Conservation (phyloP, 2,329 filamentous ascomycete genomes). For the Pyrenochaeta sp. region DNA sequence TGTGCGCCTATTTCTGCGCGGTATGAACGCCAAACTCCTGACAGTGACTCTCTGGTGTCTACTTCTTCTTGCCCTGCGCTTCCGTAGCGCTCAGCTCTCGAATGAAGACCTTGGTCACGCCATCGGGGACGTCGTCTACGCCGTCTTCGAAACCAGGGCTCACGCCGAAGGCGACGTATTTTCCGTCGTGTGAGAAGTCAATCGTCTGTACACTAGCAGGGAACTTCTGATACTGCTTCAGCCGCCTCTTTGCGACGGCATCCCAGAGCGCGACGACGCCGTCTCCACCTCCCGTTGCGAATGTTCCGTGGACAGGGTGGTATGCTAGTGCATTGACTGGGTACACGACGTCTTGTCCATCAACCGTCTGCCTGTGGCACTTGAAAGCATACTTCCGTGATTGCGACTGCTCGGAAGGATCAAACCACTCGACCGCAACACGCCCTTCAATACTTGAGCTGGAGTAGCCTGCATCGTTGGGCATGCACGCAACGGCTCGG, state of each 20-base stretch:
- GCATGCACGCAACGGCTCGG: slow-evolving; percentile 92
- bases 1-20: neutral
- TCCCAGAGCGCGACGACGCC: slow-evolving; percentile 95
- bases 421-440: slow-evolving; percentile 98
- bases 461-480: slow-evolving; percentile 92
- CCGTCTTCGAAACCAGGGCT: slow-evolving; percentile 90
- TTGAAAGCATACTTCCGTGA: slow-evolving; percentile 98
- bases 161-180: slow-evolving; percentile 77
- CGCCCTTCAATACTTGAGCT: slow-evolving; percentile 92
- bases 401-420: slow-evolving; percentile 85
- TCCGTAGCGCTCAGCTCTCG: slow-evolving; percentile 86
- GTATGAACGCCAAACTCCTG: slow-evolving; percentile 17
- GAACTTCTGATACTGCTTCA: slow-evolving; percentile 88
- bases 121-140: slow-evolving; percentile 79
- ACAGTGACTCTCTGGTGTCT: neutral
- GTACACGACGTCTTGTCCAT: slow-evolving; percentile 82
- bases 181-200: slow-evolving; percentile 79
- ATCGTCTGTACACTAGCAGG: slow-evolving; percentile 79
- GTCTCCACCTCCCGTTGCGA: slow-evolving; percentile 88
- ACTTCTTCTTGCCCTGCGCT: slow-evolving; percentile 82
- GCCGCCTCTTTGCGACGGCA: slow-evolving; percentile 85
- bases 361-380: slow-evolving; percentile 82
- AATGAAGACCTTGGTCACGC: slow-evolving; percentile 76
- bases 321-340: slow-evolving; percentile 91
- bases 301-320: slow-evolving; percentile 82